Base-by-base conservation (phyloP, 768 basidiomycete species). In the Kwoniella sp. region DNA sequence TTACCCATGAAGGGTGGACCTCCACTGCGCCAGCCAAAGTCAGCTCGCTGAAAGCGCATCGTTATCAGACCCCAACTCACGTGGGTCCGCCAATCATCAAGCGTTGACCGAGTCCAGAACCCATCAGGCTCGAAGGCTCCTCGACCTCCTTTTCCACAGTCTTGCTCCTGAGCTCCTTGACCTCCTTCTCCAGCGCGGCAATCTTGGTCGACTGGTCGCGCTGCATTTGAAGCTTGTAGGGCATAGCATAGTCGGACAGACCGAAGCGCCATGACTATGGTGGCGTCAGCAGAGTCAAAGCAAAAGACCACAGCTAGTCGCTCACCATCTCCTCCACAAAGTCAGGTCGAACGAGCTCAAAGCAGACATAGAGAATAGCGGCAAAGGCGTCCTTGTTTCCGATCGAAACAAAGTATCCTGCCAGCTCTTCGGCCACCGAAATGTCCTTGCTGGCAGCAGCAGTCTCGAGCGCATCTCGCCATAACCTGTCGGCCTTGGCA, bases 371-470 rank as follows among this genome's bases (percentile, higher is more conserved):
- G 20, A 98, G 82, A 57, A 86, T 78, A 1, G 87, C 89, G 0
- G 89, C 86, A 74, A 93, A 99, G 75, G 90, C 93, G 71, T 99
- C 95, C 77, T 91, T 92, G 81, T 93, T 93, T 28, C 95, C 95
- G 60, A 99, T 96, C 75, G 90, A 88, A 51, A 95, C 91, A 70
- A 98, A 99, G 79, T 98, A 98, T 3, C 86, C 85, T 22, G 98
- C 79, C 15, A 98, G 80, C 44, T 98, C 95, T 74, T 99, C 93
- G 3, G 91, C 88, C 27, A 98, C 86, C 50, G 95, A 88, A 2
- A 81, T 86, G n/a, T 83, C 84, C 27, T 67, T 78, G 2, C 91
- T 95, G n/a, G 80, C 77, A 0, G 92, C 86, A 14, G 91, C 89
- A 0, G 93, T 98, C 68, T 90, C 70, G 79, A 98, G 89, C 5